Conservation (phyloP, 768 basidiomycete species). For the Dioszegia aurantiaca region DNA sequence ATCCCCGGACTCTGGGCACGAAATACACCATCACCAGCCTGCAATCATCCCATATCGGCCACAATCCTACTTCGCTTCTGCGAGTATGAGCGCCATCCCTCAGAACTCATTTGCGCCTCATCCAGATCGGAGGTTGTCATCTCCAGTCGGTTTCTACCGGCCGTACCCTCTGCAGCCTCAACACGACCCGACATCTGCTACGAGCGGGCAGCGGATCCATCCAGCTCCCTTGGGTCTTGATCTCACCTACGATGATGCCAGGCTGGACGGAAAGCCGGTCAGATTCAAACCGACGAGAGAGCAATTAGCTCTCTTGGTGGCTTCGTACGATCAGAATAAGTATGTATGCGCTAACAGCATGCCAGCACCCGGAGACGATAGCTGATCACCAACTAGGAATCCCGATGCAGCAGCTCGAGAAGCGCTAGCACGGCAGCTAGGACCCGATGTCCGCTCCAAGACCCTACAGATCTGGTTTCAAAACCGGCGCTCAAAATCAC, state of each 20-base stretch:
- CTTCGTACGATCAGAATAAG: conserved; percentile 40
- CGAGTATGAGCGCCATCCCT: conserved; percentile 9
- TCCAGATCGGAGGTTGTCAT: neutral
- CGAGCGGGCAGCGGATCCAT: conserved; percentile 3
- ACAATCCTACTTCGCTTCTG: neutral
- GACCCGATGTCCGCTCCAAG: conserved; percentile 33
- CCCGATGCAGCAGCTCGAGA: conserved; percentile 36
- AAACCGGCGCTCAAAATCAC: conserved; percentile 40
- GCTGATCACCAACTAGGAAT: conserved; percentile 20
- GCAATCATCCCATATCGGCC: neutral
- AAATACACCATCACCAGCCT: neutral
- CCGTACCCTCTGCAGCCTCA: neutral
- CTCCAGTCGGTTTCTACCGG: neutral
- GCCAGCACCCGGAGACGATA: neutral
- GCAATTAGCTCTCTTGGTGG: conserved; percentile 40
- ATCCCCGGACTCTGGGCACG: neutral
- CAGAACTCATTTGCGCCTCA: neutral
- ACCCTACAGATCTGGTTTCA: conserved; percentile 49
- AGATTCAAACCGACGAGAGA: conserved; percentile 44
- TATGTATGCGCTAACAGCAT: conserved; percentile 12
- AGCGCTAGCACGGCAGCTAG: conserved; percentile 27
- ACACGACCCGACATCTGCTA: neutral
- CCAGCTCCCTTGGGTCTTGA: conserved; percentile 6
- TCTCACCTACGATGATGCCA: conserved; percentile 1
- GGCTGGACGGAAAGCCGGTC: conserved; percentile 25